Base-by-base conservation (phyloP, 2,329 filamentous ascomycete species). In the Fusarium napiforme region DNA sequence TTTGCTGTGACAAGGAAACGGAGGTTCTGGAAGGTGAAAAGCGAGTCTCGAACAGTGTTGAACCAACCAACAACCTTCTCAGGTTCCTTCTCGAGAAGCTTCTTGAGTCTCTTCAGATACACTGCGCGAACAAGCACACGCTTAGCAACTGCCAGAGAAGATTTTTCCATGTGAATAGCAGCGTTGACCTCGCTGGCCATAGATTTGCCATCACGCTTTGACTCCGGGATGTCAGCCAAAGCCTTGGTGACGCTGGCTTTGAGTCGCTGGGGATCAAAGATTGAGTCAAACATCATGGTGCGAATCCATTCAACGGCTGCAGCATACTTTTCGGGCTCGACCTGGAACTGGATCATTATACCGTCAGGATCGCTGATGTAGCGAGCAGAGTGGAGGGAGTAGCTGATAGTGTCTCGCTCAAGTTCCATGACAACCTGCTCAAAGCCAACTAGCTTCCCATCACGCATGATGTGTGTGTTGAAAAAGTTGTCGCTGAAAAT, bases 401-500 rank as follows among this genome's bases (percentile, higher is more conserved):
- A 98, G 74, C 91, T 92, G 65, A 98, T 91, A 0, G 96, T 98
- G 76, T 98, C 95, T 78, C 92, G 90, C 82, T 99, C 96, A 8
- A 99, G 87, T 79, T 95, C 91, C 79, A 94, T 93, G 49, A 98
- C 95, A 7, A 98, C 93, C 71, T 97, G 90, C 80, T 98, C 96
- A 77, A 98, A 99, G 53, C 93, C 91, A 36, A 99, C 85, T 30
- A 88, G 89, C 79, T 94, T 87, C 47, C 93, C 95, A 76, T 95
- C 88, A 36, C 92, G 91, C 77, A 88, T 87, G 67, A 99, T 92
- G 5, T 96, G 96, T 0, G 95, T 94, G 79, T 94, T 96, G 87
- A 98, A 99, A 85, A 98, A 97, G 79, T 96, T 96, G 79, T 95
- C 93, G 36, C 91, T 91, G 79, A 97, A 98, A 45, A 98, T 87